A percentile compares a stretch with the other conserved stretches of the same genome.
These are phyloP conservation scores for Fusarium cyanostomum DNA, from an alignment of 2,329 filamentous ascomycete species.

Conservation along the genomic window DNA sequence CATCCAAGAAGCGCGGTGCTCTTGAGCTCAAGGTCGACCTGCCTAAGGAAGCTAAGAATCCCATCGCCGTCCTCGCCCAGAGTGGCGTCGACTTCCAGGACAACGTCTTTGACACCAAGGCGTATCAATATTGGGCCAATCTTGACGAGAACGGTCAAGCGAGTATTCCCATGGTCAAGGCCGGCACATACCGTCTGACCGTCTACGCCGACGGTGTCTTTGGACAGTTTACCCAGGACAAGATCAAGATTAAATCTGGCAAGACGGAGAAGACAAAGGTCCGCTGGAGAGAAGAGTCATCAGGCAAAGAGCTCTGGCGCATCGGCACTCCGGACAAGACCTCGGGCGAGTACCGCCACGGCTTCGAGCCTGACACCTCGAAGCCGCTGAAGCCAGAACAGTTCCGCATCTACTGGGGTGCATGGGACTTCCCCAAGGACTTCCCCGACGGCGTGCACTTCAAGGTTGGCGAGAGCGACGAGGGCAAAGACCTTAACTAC, in stretches of 20 bases:
- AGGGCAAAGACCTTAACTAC: constrained; percentile 65
- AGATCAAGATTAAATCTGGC: constrained; percentile 53
- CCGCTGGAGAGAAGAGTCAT: constrained; percentile 63
- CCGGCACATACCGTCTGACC: constrained; percentile 69
- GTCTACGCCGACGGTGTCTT: constrained; percentile 71
- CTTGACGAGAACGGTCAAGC: constrained; percentile 59
- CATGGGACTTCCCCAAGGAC: constrained; percentile 67
- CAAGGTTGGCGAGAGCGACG: constrained; percentile 62
- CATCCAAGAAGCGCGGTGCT: constrained; percentile 59
- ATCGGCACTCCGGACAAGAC: constrained; percentile 71
- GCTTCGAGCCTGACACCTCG: constrained; percentile 58
- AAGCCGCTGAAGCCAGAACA: constrained; percentile 64
- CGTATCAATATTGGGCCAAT: constrained; percentile 71
- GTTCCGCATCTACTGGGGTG: constrained; percentile 69
- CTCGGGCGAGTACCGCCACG: constrained; percentile 68
- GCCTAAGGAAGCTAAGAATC: constrained; percentile 59
- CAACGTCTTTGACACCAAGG: constrained; percentile 60
- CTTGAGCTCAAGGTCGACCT: constrained; percentile 62
- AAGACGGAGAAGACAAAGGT: constrained; percentile 49
- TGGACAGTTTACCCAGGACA: constrained; percentile 66
- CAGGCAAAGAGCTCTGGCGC: constrained; percentile 68
- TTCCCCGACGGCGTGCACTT: constrained; percentile 68
- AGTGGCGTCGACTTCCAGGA: constrained; percentile 48
- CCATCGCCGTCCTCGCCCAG: constrained; percentile 63
- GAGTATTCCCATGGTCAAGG: constrained; percentile 63